phyloP scores from a whole-genome alignment of 805 yeast species.

The Nakazawaea siamensis region DNA sequence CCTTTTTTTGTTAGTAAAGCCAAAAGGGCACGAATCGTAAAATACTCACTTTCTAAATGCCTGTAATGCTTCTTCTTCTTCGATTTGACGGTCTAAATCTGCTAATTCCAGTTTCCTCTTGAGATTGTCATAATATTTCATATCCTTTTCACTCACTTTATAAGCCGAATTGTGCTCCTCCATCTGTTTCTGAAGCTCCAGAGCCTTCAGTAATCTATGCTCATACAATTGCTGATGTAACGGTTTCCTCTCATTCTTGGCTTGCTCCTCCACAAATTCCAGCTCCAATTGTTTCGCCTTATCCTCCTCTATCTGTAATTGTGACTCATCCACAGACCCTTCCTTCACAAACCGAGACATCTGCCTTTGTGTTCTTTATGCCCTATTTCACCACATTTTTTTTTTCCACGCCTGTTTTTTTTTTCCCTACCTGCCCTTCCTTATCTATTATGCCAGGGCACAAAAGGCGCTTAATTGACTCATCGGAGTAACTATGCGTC shows the following conservation, averaged over 20 bases:
- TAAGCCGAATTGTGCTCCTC: slow-evolving; percentile 32
- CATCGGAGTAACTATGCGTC: no score
- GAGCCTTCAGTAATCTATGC: slow-evolving; percentile 21
- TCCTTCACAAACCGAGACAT: slow-evolving; percentile 16
- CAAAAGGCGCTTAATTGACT: no score
- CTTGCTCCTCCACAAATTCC: slow-evolving; percentile 15
- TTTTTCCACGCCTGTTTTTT: not conserved
- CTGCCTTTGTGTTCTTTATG: not conserved
- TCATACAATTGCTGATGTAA: slow-evolving; percentile 33
- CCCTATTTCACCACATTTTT: not conserved
- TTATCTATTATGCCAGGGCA: no score
- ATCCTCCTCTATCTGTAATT: slow-evolving; percentile 13
- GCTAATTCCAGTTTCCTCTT: slow-evolving; percentile 14
- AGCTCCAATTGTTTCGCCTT: slow-evolving; percentile 11
- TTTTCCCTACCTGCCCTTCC: not conserved
- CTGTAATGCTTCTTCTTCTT: slow-evolving; percentile 8
- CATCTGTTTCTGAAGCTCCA: slow-evolving; percentile 22
- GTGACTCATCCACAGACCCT: slow-evolving; percentile 14
- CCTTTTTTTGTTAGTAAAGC: not conserved
- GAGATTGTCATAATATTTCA: slow-evolving; percentile 23
- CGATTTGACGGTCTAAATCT: slow-evolving; percentile 18
- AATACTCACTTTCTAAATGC: slow-evolving; percentile 10
- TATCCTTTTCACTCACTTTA: slow-evolving; percentile 29
- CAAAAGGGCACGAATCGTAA: not conserved
- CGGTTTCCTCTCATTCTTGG: slow-evolving; percentile 26